Conservation (phyloP, 2,329 filamentous ascomycete species). For the Daldinia eschscholtzii region DNA sequence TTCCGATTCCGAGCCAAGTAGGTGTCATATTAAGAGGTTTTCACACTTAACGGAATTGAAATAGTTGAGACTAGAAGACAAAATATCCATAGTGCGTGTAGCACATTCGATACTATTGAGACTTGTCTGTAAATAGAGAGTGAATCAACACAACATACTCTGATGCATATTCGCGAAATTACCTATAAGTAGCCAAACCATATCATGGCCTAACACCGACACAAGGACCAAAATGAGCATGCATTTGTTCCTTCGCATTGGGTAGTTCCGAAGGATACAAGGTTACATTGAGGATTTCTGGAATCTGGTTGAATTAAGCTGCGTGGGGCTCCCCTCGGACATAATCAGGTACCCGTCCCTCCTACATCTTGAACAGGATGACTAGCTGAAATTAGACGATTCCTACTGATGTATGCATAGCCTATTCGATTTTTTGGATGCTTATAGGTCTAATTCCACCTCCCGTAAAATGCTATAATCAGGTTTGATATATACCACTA, state of each 20-base stretch:
- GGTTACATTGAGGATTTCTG: neutral
- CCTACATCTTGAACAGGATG: neutral
- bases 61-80: neutral
- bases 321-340: neutral
- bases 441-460: neutral
- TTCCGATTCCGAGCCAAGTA: neutral
- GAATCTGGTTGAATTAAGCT: neutral
- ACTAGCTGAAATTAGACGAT: neutral
- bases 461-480: neutral
- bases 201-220: neutral
- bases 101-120: neutral
- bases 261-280: neutral
- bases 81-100: neutral
- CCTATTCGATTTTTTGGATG: neutral
- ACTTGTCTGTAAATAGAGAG: neutral
- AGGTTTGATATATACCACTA: neutral
- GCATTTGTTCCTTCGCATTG: neutral
- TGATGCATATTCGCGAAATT: neutral
- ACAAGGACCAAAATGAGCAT: neutral
- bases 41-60: neutral
- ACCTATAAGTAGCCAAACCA: neutral
- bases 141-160: neutral
- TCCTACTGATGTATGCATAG: neutral
- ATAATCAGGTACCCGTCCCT: conserved; percentile 11
- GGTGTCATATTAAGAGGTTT: neutral